These are phyloP conservation scores for Beauveria pseudobassiana DNA, from an alignment of 2,329 filamentous ascomycete species.

Conservation along the genomic window DNA sequence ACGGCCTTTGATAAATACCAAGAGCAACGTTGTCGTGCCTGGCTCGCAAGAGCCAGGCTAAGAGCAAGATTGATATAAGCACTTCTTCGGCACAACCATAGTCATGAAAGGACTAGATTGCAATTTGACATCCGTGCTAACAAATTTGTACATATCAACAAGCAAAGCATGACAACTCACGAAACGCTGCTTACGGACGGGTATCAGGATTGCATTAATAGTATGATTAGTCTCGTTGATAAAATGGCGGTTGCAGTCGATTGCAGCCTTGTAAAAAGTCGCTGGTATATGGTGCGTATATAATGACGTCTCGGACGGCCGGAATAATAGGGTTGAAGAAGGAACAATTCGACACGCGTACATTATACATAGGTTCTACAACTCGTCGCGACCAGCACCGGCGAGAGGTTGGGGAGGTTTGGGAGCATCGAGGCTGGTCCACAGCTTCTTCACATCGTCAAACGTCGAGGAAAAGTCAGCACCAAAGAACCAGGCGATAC, in stretches of 20 bases:
- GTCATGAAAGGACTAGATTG: conserved; percentile 79
- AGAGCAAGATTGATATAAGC: conserved; percentile 61
- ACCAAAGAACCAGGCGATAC: conserved; percentile 69
- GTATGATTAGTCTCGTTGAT: conserved; percentile 6
- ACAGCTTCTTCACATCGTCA: conserved; percentile 17
- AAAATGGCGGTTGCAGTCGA: neutral
- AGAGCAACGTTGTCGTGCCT: conserved; percentile 19
- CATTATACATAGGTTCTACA: conserved; percentile 19
- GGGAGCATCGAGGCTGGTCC: conserved; percentile 14
- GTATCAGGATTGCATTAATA: conserved; percentile 11
- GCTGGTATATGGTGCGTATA: neutral
- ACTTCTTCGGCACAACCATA: conserved; percentile 99
- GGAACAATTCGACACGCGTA: neutral
- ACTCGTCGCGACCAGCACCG: conserved; percentile 25
- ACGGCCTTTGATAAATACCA: conserved; percentile 13
- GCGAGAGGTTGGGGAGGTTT: conserved; percentile 18
- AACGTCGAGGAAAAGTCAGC: conserved; percentile 63
- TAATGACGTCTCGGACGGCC: neutral
- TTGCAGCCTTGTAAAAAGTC: neutral
- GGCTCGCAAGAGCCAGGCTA: conserved; percentile 7
- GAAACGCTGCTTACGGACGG: neutral
- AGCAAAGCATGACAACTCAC: neutral
- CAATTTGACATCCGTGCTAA: conserved; percentile 99
- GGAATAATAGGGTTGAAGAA: neutral
- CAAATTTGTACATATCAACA: neutral